Conservation (phyloP, 441 rosid genomes). For the Populus hybrid region DNA sequence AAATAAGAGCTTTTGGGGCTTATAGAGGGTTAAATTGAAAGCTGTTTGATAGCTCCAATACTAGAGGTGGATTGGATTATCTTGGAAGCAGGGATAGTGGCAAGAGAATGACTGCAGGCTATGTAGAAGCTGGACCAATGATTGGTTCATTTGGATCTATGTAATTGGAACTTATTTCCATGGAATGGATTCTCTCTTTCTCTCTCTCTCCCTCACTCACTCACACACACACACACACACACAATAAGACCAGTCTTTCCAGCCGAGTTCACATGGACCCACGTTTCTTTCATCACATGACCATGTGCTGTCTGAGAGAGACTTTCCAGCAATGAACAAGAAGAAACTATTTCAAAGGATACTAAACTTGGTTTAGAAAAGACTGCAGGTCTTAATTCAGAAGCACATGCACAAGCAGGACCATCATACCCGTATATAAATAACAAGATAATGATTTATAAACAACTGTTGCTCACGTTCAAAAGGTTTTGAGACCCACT, state of each 20-base stretch:
- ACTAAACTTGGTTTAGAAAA: conserved; percentile 17
- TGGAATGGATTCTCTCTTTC: conserved; percentile 25
- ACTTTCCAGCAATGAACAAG: conserved; percentile 43
- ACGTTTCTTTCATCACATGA: conserved; percentile 53
- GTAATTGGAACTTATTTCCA: conserved; percentile 40
- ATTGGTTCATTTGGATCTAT: conserved; percentile 32
- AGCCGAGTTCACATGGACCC: conserved; percentile 66
- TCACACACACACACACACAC: too few relatives aligned
- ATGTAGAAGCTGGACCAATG: conserved; percentile 27
- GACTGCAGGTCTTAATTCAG: conserved; percentile 25
- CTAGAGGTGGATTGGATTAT: conserved; percentile 22
- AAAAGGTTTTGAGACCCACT: conserved; percentile 14
- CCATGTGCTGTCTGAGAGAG: conserved; percentile 77
- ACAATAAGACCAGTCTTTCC: conserved; percentile 13
- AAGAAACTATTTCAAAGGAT: conserved; percentile 2
- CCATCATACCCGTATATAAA: conserved; percentile 10
- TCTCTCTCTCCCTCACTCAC: too few relatives aligned
- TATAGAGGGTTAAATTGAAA: neutral
- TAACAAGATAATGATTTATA: conserved; percentile 9
- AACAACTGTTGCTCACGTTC: conserved; percentile 20
- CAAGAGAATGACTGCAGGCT: conserved; percentile 19
- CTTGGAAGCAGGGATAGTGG: conserved; percentile 9
- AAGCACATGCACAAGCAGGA: conserved; percentile 28
- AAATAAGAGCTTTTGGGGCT: conserved; percentile 15
- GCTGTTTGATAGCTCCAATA: conserved; percentile 2